Evolutionary conservation across 345 rosid genomes (phyloP), one percentile per base, ranked within the genome.

Genomic region (Gossypium stocksii): DNA sequence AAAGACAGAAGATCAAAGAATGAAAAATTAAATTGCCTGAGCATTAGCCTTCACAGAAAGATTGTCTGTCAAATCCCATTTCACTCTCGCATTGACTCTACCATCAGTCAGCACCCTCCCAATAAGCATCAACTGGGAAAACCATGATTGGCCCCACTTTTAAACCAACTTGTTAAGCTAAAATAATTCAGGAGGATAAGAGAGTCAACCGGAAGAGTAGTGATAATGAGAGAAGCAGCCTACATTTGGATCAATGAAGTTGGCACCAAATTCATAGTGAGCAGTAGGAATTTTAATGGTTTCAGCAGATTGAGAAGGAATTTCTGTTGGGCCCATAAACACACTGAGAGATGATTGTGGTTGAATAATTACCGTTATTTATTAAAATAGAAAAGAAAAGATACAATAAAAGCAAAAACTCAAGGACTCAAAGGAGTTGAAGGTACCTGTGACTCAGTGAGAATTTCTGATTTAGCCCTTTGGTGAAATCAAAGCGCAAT

Each of bases 41-140:
- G 97, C 94, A 84, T 89, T 93, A 41, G 94, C 97, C 80, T 90
- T 95, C 85, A 95, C 46, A 57, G 86, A 61, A 49, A 93, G 81
- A 82, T 86, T 86, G 19, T 95, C 97, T n/a, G 96, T 89, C 79
- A 93, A 71, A 85, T 95, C 99, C 66, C 91, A 91, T 72, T 91
- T 95, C 81, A 85, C 87, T 85, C 99, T 90, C 10, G 98, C 99
- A 73, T 77, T 91, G 74, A 89, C 76, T 80, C 97, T 88, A 79
- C 98, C 99, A 80, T 95, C 99, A 0, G 94, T 91, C 88, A 91
- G 73, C 17, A 95, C 85, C 78, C 98, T 89, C 74, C 99, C 98
- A 69, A 93, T 76, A 74, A 94, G 97, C 99, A 94, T 87, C 84
- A 90, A 74, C 99, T 93, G 85, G 56, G 61, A 68, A 63, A 20